Conservation (phyloP, 805 yeast species). For the Sporopachydermia lactativora region DNA sequence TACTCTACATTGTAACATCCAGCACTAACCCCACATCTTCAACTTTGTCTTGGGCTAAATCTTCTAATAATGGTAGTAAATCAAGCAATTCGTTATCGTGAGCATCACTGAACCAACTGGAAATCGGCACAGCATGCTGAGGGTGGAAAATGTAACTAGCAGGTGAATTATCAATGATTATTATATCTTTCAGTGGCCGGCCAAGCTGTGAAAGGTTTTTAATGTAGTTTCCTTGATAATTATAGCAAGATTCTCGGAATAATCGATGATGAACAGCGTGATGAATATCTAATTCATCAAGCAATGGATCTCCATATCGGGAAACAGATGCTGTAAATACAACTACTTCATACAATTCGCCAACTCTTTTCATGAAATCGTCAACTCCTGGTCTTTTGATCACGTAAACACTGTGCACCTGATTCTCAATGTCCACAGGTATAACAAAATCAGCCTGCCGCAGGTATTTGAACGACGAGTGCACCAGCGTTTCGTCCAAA, state of each 20-base stretch:
- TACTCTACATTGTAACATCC: conserved; percentile 56
- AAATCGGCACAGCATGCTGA: conserved; percentile 92
- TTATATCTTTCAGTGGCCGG: conserved; percentile 71
- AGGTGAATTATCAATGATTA: conserved; percentile 93
- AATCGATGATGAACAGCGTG: conserved; percentile 76
- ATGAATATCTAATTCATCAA: conserved; percentile 74
- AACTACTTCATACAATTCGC: conserved; percentile 83
- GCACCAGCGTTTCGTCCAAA: conserved; percentile 92
- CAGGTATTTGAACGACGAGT: conserved; percentile 83
- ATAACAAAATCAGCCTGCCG: conserved; percentile 92
- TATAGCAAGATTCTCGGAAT: conserved; percentile 88
- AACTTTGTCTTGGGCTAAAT: conserved; percentile 56
- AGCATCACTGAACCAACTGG: conserved; percentile 96
- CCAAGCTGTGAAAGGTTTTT: conserved; percentile 92
- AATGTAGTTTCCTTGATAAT: conserved; percentile 87
- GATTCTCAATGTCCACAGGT: conserved; percentile 92
- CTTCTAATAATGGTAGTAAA: conserved; percentile 81
- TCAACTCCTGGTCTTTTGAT: conserved; percentile 98
- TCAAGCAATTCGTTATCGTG: conserved; percentile 94
- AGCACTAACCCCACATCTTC: conserved; percentile 77
- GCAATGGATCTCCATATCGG: conserved; percentile 89
- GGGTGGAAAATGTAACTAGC: conserved; percentile 98
- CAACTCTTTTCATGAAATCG: conserved; percentile 72
- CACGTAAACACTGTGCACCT: conserved; percentile 87
- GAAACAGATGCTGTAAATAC: conserved; percentile 95